Evolutionary conservation across 306 rosid species (phyloP), one percentile per base, ranked within the genome.

Genomic region (Castanea mollissima): DNA sequence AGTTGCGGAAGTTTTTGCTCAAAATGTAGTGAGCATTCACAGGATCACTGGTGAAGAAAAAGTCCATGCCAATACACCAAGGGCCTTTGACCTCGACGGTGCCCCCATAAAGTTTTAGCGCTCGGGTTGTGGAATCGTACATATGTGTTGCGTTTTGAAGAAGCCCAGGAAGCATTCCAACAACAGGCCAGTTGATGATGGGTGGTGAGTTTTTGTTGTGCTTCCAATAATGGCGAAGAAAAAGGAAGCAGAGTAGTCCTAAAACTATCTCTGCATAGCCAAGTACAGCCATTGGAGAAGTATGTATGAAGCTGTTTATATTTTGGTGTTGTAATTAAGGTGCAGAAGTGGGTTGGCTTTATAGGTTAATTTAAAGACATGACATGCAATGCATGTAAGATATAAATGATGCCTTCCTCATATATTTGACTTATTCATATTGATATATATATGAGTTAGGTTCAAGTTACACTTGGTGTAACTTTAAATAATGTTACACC

Each of bases 11-110:
- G 62, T 56, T 79, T 9, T 55, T 34, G 79, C 56, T 75, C 55
- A 75, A 13, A 8, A 82, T 85, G 76, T 85, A 76, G 19, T 77
- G 74, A 13, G 82, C 77, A 31, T 85, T 85, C 2, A 21, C 2
- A 2, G 88, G 88, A 34, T 85, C 81, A 1, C 56, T 68, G 9
- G 88, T 85, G 55, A 75, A 5, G 4, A 85, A 14, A 21, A 77
- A 77, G 44, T 65, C 63, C 29, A 73, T 52, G 19, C 63, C 52
- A 15, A 80, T 27, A 35, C 82, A 82, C 80, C 80, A 71, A 12
- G 72, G 78, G 69, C 85, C 82, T 15, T 69, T 71, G 31, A 84
- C 25, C 60, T 57, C 79, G 49, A 74, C 5, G 1, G 79, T 80
- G 27, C 74, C 75, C 2, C 75, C 79, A 7, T 49, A 20, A 19